Percentiles rank a stretch among this genome's conserved stretches.
Evolutionary conservation across 495 filamentous ascomycete species (phyloP).

Genomic region (Trichoderma orchidacearum): DNA sequence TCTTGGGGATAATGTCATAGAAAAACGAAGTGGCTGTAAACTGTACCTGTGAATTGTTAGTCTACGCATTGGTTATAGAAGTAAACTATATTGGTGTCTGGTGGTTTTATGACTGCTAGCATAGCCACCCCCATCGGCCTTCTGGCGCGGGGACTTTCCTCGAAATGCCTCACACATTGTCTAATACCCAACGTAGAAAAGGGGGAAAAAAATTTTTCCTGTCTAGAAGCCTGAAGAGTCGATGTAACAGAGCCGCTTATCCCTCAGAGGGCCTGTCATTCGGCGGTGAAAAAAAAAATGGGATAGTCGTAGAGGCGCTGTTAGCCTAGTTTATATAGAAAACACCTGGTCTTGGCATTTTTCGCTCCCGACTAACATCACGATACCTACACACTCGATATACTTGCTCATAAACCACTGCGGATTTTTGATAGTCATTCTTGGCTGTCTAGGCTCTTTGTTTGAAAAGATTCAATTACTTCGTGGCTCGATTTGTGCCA

Average conservation of each 20-base stretch:
- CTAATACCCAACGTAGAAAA: background rate
- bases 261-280: no score
- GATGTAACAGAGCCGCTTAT: background rate
- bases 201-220: background rate
- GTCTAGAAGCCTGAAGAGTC: background rate
- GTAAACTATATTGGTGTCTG: background rate
- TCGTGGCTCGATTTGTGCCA: background rate
- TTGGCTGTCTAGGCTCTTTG: background rate
- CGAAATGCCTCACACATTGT: background rate
- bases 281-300: no score
- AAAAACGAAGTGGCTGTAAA: background rate
- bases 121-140: background rate
- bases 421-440: background rate
- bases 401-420: background rate
- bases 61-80: background rate
- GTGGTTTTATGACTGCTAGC: background rate
- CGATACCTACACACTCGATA: background rate
- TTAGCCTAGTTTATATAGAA: background rate
- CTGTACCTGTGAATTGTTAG: background rate
- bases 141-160: background rate
- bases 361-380: background rate
- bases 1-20: background rate
- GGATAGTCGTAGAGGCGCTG: no score
- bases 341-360: background rate
- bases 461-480: background rate